A percentile compares a stretch with the other conserved stretches of the same genome.
phyloP scores from a whole-genome alignment of 2,329 filamentous ascomycete genomes.

The Diaporthe destruens region DNA sequence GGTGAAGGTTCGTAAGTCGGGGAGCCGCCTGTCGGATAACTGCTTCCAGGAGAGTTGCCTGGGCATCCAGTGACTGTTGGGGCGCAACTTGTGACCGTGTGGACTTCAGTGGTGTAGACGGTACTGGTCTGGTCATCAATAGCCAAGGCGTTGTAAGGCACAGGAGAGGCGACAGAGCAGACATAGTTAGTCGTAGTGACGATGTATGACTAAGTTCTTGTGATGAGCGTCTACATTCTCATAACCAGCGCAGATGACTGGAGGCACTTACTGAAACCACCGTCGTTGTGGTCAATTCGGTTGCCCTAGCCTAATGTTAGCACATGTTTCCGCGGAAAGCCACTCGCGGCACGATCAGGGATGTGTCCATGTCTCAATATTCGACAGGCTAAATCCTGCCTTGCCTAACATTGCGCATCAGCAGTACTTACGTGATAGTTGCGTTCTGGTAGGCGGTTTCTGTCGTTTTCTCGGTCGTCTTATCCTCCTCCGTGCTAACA shows the following conservation, averaged over 20 bases:
- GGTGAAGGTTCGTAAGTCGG: background rate
- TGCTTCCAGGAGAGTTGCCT: background rate
- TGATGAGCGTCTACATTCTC: background rate
- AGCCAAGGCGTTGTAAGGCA: constrained; percentile 2
- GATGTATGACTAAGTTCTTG: background rate
- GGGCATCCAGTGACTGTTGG: constrained; percentile 24
- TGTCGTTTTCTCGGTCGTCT: constrained; percentile 35
- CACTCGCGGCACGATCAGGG: background rate
- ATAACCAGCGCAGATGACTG: no score
- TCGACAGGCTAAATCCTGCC: background rate
- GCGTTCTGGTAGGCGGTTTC: constrained; percentile 31
- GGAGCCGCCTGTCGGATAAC: background rate
- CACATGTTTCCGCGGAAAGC: background rate
- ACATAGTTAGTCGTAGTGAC: constrained; percentile 29
- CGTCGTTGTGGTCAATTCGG: constrained; percentile 27
- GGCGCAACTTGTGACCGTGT: constrained; percentile 22
- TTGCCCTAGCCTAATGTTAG: constrained; percentile 28
- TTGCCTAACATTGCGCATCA: background rate
- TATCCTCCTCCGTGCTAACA: constrained; percentile 19
- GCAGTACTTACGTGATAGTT: constrained; percentile 22
- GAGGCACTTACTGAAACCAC: constrained; percentile 21
- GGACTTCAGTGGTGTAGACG: background rate
- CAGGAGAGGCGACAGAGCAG: constrained; percentile 26
- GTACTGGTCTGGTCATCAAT: constrained; percentile 1
- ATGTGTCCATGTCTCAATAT: background rate